phyloP scores from a whole-genome alignment of 768 basidiomycete genomes.

The Suillus plorans region DNA sequence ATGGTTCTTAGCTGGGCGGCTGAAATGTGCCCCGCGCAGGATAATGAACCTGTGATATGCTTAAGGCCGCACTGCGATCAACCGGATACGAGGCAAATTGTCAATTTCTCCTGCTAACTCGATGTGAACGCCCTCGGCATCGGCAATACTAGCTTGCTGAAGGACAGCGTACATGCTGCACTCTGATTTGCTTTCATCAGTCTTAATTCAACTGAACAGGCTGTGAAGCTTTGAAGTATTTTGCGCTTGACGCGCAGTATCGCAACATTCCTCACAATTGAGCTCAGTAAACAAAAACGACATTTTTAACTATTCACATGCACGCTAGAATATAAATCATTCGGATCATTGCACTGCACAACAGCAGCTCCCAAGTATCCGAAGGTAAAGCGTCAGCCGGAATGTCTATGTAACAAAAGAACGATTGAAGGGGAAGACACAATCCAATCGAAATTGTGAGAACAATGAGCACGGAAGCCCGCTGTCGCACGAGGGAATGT shows the following conservation, averaged over 20 bases:
- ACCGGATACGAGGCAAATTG: not conserved
- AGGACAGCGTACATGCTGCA: not conserved
- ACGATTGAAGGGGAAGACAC: not conserved
- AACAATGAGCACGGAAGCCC: constrained; percentile 7
- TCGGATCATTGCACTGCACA: constrained; percentile 19
- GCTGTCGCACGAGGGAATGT: not conserved
- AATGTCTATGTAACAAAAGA: constrained; percentile 4
- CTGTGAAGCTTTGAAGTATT: not conserved
- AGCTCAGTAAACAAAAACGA: not conserved
- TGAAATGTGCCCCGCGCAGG: not conserved
- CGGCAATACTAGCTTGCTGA: not conserved
- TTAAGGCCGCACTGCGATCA: not conserved
- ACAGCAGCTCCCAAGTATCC: constrained; percentile 18
- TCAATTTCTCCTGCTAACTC: not conserved
- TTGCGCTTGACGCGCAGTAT: not conserved
- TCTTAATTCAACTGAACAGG: not conserved
- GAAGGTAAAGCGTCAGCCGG: constrained; percentile 5
- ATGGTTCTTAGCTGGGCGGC: not conserved
- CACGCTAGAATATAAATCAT: constrained; percentile 4
- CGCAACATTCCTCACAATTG: not conserved
- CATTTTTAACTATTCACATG: not conserved
- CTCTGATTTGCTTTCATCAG: not conserved
- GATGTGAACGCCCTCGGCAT: not conserved
- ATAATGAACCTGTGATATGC: not conserved
- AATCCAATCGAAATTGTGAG: constrained; percentile 6